Evolutionary conservation across 495 filamentous ascomycete genomes (phyloP).

Genomic region (Hyaloscypha bicolor): DNA sequence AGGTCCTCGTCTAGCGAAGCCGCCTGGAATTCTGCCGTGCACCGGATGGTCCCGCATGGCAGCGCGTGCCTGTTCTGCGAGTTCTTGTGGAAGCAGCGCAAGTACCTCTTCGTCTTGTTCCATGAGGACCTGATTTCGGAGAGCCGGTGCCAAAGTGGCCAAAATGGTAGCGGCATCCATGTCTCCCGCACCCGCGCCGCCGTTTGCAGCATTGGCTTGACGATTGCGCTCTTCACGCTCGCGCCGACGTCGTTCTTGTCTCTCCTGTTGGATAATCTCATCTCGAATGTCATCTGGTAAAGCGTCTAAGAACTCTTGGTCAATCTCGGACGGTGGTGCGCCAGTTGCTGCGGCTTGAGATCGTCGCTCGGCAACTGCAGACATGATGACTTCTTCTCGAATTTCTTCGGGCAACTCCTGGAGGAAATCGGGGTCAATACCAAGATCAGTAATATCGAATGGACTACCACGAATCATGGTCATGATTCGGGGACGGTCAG

Average conservation of each 20-base stretch:
- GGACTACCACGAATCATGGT: constrained; percentile 83
- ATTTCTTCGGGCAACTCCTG: constrained; percentile 93
- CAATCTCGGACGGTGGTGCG: constrained; percentile 84
- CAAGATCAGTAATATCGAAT: constrained; percentile 89
- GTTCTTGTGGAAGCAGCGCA: constrained; percentile 79
- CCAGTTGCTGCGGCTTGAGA: constrained; percentile 77
- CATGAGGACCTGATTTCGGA: constrained; percentile 83
- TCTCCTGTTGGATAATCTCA: constrained; percentile 88
- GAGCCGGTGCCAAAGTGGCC: constrained; percentile 80
- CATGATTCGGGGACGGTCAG: constrained; percentile 58
- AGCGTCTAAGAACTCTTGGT: constrained; percentile 92
- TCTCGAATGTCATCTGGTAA: constrained; percentile 86
- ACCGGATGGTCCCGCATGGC: constrained; percentile 26
- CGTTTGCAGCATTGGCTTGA: constrained; percentile 54
- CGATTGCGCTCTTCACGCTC: constrained; percentile 74
- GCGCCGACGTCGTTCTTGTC: constrained; percentile 82
- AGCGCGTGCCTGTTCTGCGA: constrained; percentile 83
- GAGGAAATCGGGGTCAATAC: constrained; percentile 92
- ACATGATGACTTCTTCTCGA: constrained; percentile 91
- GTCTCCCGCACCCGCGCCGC: constrained; percentile 55
- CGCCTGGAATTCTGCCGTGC: constrained; percentile 18
- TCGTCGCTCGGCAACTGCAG: constrained; percentile 80
- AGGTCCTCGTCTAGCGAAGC: constrained; percentile 35
- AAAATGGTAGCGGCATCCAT: constrained; percentile 95
- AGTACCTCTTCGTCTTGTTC: constrained; percentile 91